Evolutionary conservation across 495 filamentous ascomycete genomes (phyloP).

Genomic region (Bacidia rubella): DNA sequence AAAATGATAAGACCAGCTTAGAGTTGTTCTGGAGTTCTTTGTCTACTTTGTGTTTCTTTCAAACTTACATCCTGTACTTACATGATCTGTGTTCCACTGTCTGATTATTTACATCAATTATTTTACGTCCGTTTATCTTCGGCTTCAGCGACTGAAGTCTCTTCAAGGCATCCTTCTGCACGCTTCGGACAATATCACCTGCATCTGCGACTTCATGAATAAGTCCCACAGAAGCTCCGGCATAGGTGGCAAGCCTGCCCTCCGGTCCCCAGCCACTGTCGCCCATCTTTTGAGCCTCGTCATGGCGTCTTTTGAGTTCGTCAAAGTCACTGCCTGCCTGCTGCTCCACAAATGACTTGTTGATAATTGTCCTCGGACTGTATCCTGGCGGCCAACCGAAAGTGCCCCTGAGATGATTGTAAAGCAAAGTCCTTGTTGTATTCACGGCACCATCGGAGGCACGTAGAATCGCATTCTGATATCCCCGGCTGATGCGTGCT

Average conservation of each 20-base stretch:
- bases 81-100: too few relatives aligned
- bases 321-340: slow-evolving; percentile 39
- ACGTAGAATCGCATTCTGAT: slow-evolving; percentile 45
- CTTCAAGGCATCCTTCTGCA: slow-evolving; percentile 14
- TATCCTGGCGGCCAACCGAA: slow-evolving; percentile 53
- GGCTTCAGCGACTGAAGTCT: background rate
- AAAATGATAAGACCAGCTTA: too few relatives aligned
- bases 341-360: slow-evolving; percentile 47
- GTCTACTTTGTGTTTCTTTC: too few relatives aligned
- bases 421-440: slow-evolving; percentile 55
- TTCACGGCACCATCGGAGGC: slow-evolving; percentile 47
- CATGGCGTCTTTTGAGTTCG: slow-evolving; percentile 46
- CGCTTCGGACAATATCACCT: slow-evolving; percentile 30
- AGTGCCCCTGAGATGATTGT: slow-evolving; percentile 56
- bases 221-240: slow-evolving; percentile 40
- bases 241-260: slow-evolving; percentile 60
- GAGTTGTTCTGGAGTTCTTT: too few relatives aligned
- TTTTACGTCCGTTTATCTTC: too few relatives aligned
- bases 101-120: too few relatives aligned
- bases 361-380: slow-evolving; percentile 48
- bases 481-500: slow-evolving; percentile 44
- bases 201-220: slow-evolving; percentile 33
- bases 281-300: slow-evolving; percentile 37
- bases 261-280: slow-evolving; percentile 49
- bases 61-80: too few relatives aligned